Conservation (phyloP, 2,329 filamentous ascomycete genomes). For the Claviceps spartinae region DNA sequence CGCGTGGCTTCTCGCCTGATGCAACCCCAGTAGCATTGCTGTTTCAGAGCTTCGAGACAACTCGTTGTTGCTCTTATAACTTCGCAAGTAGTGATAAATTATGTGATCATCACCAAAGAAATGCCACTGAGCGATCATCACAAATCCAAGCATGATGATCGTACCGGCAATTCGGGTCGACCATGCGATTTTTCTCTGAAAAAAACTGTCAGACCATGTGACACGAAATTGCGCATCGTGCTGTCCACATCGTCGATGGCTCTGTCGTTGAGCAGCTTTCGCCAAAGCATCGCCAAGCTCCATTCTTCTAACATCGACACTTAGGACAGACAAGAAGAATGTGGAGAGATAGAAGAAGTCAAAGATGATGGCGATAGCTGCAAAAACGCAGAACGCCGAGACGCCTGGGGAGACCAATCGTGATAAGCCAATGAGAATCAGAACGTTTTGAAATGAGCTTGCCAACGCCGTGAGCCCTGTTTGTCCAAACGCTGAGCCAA, state of each 20-base stretch:
- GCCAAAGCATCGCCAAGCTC: conserved; percentile 62
- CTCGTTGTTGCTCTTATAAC: conserved; percentile 10
- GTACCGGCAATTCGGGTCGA: conserved; percentile 66
- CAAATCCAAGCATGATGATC: conserved; percentile 56
- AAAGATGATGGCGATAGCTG: conserved; percentile 59
- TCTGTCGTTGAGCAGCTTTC: conserved; percentile 34
- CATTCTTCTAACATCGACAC: conserved; percentile 62
- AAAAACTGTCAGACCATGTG: conserved; percentile 45
- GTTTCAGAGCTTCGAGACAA: conserved; percentile 18
- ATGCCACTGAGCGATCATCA: conserved; percentile 63
- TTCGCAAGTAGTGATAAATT: conserved; percentile 13
- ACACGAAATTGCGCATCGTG: conserved; percentile 12
- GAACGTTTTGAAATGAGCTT: conserved; percentile 54
- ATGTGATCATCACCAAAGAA: conserved; percentile 52
- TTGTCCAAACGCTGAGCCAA: conserved; percentile 61
- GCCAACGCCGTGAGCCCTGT: conserved; percentile 57
- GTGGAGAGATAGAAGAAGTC: conserved; percentile 69
- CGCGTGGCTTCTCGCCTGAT: conserved; percentile 61
- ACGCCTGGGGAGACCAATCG: conserved; percentile 55
- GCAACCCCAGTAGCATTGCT: conserved; percentile 44
- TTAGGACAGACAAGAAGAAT: conserved; percentile 67
- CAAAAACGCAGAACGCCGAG: conserved; percentile 63
- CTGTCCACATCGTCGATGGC: conserved; percentile 12
- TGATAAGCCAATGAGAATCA: conserved; percentile 53
- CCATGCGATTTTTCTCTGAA: conserved; percentile 50